Percentiles rank a stretch among this genome's conserved stretches.
phyloP scores from a whole-genome alignment of 2,329 filamentous ascomycete genomes.

The Curvularia sp. region DNA sequence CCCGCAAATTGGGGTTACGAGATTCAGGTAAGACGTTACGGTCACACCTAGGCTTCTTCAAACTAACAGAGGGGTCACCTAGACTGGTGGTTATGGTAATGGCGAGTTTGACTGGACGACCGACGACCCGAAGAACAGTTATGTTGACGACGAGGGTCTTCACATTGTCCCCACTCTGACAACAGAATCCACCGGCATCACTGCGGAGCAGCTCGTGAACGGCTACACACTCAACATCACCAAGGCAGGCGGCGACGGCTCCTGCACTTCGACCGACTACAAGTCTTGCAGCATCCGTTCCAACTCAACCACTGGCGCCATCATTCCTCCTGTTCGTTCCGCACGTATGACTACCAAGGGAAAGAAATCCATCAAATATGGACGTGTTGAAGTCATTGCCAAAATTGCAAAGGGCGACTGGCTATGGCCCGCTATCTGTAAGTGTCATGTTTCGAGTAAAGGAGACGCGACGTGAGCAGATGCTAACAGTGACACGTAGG shows the following conservation, averaged over 20 bases:
- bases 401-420: slow-evolving; percentile 79
- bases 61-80: background rate
- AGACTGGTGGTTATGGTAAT: slow-evolving; percentile 74
- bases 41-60: background rate
- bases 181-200: slow-evolving; percentile 69
- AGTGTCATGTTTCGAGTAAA: background rate
- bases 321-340: slow-evolving; percentile 78
- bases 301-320: slow-evolving; percentile 75
- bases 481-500: slow-evolving; percentile 51
- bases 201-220: slow-evolving; percentile 69
- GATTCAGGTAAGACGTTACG: slow-evolving; percentile 60
- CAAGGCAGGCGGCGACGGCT: slow-evolving; percentile 54
- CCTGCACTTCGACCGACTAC: slow-evolving; percentile 68
- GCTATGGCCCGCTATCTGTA: slow-evolving; percentile 85
- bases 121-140: slow-evolving; percentile 73
- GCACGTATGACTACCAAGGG: slow-evolving; percentile 77
- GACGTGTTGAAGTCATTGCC: slow-evolving; percentile 78
- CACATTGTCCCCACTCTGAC: slow-evolving; percentile 78
- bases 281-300: slow-evolving; percentile 72
- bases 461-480: no score
- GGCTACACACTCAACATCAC: slow-evolving; percentile 40
- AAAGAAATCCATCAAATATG: slow-evolving; percentile 77
- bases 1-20: slow-evolving; percentile 73
- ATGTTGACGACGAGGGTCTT: slow-evolving; percentile 70
- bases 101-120: slow-evolving; percentile 77